These are phyloP conservation scores for Aspergillus sp. DNA, from an alignment of 2,329 filamentous ascomycete genomes.

Conservation along the genomic window DNA sequence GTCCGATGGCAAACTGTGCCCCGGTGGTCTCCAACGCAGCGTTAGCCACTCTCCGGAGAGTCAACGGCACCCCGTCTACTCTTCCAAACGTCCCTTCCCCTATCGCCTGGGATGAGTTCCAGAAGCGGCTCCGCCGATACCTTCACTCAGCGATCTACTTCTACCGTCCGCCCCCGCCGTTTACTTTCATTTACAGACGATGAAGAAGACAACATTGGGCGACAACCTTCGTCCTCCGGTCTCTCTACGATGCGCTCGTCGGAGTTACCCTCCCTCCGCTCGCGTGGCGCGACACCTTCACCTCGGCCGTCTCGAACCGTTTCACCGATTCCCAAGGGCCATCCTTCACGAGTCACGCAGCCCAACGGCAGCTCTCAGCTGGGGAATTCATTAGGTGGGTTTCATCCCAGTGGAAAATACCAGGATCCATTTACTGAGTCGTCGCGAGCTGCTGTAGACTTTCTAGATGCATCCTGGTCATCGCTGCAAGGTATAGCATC, in stretches of 20 bases:
- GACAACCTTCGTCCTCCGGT: constrained; percentile 26
- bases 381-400: constrained; percentile 28
- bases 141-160: constrained; percentile 33
- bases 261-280: constrained; percentile 36
- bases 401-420: constrained; percentile 22
- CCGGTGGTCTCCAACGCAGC: constrained; percentile 29
- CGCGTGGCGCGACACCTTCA: constrained; percentile 44
- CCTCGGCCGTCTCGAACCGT: constrained; percentile 35
- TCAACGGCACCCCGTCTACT: constrained; percentile 22
- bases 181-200: constrained; percentile 45
- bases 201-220: constrained; percentile 27
- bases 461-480: constrained; percentile 50
- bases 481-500: constrained; percentile 51
- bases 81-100: constrained; percentile 16
- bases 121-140: constrained; percentile 37
- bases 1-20: constrained; percentile 37
- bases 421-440: constrained; percentile 25
- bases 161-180: constrained; percentile 45
- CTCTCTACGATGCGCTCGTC: constrained; percentile 28
- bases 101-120: constrained; percentile 43
- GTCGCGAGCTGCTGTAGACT: constrained; percentile 31
- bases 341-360: constrained; percentile 35
- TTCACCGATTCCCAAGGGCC: constrained; percentile 41
- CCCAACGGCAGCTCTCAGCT: constrained; percentile 21
- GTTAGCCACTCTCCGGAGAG: constrained; percentile 21